Evolutionary conservation across 805 yeast genomes (phyloP), one percentile per base, ranked within the genome.

Genomic region (Candida koratica): DNA sequence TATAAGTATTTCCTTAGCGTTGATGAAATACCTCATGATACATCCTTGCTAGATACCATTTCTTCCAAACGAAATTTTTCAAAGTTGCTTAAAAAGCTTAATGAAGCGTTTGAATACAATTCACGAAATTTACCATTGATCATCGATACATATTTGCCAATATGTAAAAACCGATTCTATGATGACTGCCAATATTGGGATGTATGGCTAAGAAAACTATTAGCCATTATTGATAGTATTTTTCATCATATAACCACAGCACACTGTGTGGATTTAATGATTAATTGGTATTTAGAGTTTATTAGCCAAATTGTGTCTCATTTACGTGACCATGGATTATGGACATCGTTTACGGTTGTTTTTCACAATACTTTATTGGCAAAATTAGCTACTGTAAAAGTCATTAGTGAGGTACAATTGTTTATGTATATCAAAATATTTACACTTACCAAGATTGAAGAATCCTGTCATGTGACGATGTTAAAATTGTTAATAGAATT

Each of bases 281-380:
- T 24, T 5, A 24, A 32, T 13, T 32, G 36, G 36, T 32, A 25
- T 32, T 32, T 32, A 25, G 17, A 11, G 6, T 25, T 32, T 16
- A 32, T 32, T 4, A 25, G 25, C 5, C 16, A 19, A 9, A 12
- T 29, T 3, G 9, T 20, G 12, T 16, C 24, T 6, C 28, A 31
- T 31, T 10, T 23, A 11, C 15, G 8, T 9, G 11, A 31, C 3
- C 34, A 31, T 19, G 5, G 11, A 11, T 13, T 19, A 13, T 18
- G 17, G 17, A 10, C 17, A 5, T 17, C 17, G 9, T 29, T 29
- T n/a, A 23, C 3, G 5, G 9, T 6, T 4, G 11, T n/a, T 15
- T 31, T 23, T 24, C 34, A 31, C 4, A 15, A 10, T 4, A 5
- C 3, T 4, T 4, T 31, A 3, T 3, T 31, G 5, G 4, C 26